These are phyloP conservation scores for Buddleja alternifolia DNA, from an alignment of 257 asterid species.

Conservation along the genomic window DNA sequence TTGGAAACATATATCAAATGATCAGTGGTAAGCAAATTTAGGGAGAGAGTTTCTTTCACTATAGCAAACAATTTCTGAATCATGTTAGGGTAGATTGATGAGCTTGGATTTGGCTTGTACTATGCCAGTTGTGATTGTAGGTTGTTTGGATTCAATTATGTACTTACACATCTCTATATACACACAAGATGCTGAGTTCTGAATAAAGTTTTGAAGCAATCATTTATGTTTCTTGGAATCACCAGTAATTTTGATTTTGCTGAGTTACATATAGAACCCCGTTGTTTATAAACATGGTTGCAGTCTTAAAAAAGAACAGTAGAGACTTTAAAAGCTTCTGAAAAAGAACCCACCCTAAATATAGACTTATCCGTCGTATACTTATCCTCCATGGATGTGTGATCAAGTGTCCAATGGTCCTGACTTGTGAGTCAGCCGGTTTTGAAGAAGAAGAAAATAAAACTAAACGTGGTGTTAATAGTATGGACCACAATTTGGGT, in stretches of 20 bases:
- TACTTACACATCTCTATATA: background rate
- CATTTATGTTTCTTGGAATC: slow-evolving; percentile 11
- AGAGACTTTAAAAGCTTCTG: background rate
- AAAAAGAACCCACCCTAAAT: background rate
- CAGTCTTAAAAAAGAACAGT: background rate
- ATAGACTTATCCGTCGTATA: background rate
- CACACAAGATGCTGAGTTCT: slow-evolving; percentile 1
- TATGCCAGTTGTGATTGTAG: background rate
- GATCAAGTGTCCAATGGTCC: slow-evolving; percentile 1
- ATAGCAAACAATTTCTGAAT: background rate
- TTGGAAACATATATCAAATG: too few species aligned
- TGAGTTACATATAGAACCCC: background rate
- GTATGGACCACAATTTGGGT: background rate
- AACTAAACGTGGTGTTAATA: background rate
- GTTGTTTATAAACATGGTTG: background rate
- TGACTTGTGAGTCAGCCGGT: slow-evolving; percentile 7
- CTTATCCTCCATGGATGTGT: slow-evolving; percentile 6
- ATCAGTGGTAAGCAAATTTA: background rate
- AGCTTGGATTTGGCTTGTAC: background rate
- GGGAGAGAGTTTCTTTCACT: background rate
- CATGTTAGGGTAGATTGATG: background rate
- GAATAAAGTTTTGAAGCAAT: slow-evolving; percentile 7
- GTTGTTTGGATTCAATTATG: background rate
- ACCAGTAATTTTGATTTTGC: background rate
- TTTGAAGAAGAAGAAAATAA: background rate